Evolutionary conservation across 2,329 filamentous ascomycete genomes (phyloP).

Genomic region (Calonectria crousiana): DNA sequence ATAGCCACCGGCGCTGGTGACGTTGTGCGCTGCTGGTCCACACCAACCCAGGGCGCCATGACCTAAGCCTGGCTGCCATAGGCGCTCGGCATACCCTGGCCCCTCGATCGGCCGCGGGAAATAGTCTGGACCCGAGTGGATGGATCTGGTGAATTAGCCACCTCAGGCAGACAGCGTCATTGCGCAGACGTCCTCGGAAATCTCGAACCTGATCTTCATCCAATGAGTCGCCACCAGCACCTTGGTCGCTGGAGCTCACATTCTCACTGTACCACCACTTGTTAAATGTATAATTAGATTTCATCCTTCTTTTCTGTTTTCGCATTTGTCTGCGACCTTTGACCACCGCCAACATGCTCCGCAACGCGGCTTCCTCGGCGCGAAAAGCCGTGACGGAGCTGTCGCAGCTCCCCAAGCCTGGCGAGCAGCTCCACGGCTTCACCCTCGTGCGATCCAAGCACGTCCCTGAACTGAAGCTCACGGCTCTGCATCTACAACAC

Average conservation of each 20-base stretch:
- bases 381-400: conserved; percentile 80
- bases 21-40: conserved; percentile 23
- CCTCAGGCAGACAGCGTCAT: conserved; percentile 36
- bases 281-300: conserved; percentile 37
- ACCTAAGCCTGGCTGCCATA: conserved; percentile 9
- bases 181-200: conserved; percentile 37
- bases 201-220: conserved; percentile 32
- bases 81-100: conserved; percentile 15
- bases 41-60: conserved; percentile 13
- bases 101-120: conserved; percentile 25
- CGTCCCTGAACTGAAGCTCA: conserved; percentile 93
- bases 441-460: conserved; percentile 90
- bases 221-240: conserved; percentile 25
- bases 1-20: conserved; percentile 10
- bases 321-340: not conserved
- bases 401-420: conserved; percentile 79
- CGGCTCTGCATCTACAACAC: conserved; percentile 89
- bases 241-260: conserved; percentile 8
- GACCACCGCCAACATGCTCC: conserved; percentile 58
- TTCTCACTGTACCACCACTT: conserved; percentile 29
- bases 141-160: conserved; percentile 22
- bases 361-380: conserved; percentile 64
- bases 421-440: conserved; percentile 93
- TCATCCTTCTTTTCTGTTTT: not conserved
- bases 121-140: conserved; percentile 27